Evolutionary conservation across 306 rosid species (phyloP), one percentile per base, ranked within the genome.

Genomic region (Parietaria judaica): DNA sequence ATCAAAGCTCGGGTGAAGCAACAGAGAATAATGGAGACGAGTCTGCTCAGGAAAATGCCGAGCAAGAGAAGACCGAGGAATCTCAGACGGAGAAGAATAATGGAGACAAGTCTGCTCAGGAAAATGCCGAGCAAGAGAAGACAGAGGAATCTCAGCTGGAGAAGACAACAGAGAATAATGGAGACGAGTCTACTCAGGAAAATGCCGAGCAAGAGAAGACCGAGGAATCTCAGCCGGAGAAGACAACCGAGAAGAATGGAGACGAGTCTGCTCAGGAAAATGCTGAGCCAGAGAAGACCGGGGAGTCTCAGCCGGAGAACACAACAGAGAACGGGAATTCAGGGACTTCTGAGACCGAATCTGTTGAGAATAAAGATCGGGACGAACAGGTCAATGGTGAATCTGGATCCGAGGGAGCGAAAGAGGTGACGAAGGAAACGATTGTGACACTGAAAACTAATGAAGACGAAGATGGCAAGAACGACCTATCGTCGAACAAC

Each of bases 11-110:
- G 16, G 56, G 39, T 52, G 72, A 77, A 63, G 61, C 66, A 49
- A 14, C 71, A 8, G 84, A 76, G 70, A 72, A 73, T 60, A 75
- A 79, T 68, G 66, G 61, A 14, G 82, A 81, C 44, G 80, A 78
- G 68, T 68, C 76, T 36, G 60, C 60, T 37, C 59, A 15, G 63
- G 64, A 81, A 48, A 76, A 73, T 60, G 54, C 68, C 51, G 54
- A 15, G 11, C 62, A 38, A 15, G 70, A 67, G 59, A 39, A 76
- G 71, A 64, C 67, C 2, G 67, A 72, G 55, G 64, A 61, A 56
- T 66, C 74, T 64, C 77, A 72, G 31, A 57, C 81, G 11, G 66
- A 68, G 35, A 54, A 46, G 50, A 46, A 46, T 8, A 46, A 46
- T 7, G 50, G 13, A 46, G 50, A 46, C 50, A 3, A 46, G 50